These are phyloP conservation scores for Suillus ampliporus DNA, from an alignment of 768 basidiomycete species.

Conservation along the genomic window DNA sequence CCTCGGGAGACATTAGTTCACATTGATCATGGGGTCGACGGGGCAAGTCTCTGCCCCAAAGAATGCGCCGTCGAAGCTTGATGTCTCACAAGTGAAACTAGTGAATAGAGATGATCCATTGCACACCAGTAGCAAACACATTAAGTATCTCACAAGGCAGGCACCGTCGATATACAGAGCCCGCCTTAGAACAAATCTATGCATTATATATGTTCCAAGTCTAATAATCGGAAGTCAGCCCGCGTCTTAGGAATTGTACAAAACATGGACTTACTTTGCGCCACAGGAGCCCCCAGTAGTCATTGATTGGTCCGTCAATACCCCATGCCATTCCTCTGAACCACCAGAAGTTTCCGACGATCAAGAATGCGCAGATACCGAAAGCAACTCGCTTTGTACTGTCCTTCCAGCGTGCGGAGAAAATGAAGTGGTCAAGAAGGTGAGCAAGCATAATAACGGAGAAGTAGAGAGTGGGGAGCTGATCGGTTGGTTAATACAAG, in stretches of 20 bases:
- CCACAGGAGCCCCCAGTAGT: slow-evolving; percentile 84
- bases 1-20: not conserved
- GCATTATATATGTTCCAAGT: slow-evolving; percentile 39
- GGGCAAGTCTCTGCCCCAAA: not conserved
- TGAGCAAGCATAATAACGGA: slow-evolving; percentile 91
- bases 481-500: slow-evolving; percentile 4
- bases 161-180: not conserved
- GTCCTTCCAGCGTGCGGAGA: slow-evolving; percentile 69
- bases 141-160: not conserved
- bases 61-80: not conserved
- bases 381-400: slow-evolving; percentile 78
- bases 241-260: not conserved
- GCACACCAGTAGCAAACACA: slow-evolving; percentile 2
- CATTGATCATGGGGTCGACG: not conserved
- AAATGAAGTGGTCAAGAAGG: slow-evolving; percentile 91
- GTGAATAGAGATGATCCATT: not conserved
- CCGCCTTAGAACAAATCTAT: slow-evolving; percentile 15
- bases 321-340: slow-evolving; percentile 91
- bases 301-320: slow-evolving; percentile 84
- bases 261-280: slow-evolving; percentile 52
- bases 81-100: not conserved
- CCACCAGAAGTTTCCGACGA: slow-evolving; percentile 93
- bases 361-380: slow-evolving; percentile 56
- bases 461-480: slow-evolving; percentile 98
- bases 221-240: slow-evolving; percentile 23